Percentiles rank a stretch among this genome's conserved stretches.
These are phyloP conservation scores for Gossypium turneri DNA, from an alignment of 345 rosid genomes.

Conservation along the genomic window DNA sequence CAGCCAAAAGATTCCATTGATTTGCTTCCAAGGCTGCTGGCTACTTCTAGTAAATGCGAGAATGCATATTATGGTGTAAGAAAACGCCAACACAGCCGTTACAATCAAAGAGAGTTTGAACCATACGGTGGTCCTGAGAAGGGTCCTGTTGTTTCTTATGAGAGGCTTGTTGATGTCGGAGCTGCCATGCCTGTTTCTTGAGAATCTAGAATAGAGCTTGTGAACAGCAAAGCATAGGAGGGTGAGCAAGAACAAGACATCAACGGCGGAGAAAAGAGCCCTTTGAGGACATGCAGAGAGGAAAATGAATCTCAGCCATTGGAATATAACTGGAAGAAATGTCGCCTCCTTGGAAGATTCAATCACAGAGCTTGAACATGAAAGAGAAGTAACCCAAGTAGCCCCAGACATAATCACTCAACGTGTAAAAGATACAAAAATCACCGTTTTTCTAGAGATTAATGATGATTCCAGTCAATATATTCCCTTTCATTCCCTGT, in stretches of 20 bases:
- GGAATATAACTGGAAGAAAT: slow-evolving; percentile 42
- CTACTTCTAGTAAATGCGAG: slow-evolving; percentile 38
- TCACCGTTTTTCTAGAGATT: neutral
- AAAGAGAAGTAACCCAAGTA: slow-evolving; percentile 53
- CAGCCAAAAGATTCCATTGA: slow-evolving; percentile 58
- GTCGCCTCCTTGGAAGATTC: slow-evolving; percentile 27
- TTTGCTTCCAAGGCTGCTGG: slow-evolving; percentile 34
- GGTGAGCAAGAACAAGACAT: slow-evolving; percentile 48
- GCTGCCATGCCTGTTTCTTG: slow-evolving; percentile 19
- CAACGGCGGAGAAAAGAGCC: slow-evolving; percentile 48
- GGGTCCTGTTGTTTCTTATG: slow-evolving; percentile 31
- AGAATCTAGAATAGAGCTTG: slow-evolving; percentile 48
- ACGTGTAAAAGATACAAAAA: neutral
- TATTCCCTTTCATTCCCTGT: neutral
- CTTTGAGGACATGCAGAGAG: slow-evolving; percentile 86
- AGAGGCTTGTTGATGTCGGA: slow-evolving; percentile 61
- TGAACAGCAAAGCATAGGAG: slow-evolving; percentile 45
- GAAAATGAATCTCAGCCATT: slow-evolving; percentile 69
- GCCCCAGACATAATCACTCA: slow-evolving; percentile 36
- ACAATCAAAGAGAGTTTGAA: slow-evolving; percentile 51
- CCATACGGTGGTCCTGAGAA: slow-evolving; percentile 33
- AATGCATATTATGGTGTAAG: slow-evolving; percentile 44
- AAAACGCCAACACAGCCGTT: slow-evolving; percentile 44
- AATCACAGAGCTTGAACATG: slow-evolving; percentile 55
- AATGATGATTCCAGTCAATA: neutral